phyloP scores from a whole-genome alignment of 148 eudicot genomes.

The Cornus florida region DNA sequence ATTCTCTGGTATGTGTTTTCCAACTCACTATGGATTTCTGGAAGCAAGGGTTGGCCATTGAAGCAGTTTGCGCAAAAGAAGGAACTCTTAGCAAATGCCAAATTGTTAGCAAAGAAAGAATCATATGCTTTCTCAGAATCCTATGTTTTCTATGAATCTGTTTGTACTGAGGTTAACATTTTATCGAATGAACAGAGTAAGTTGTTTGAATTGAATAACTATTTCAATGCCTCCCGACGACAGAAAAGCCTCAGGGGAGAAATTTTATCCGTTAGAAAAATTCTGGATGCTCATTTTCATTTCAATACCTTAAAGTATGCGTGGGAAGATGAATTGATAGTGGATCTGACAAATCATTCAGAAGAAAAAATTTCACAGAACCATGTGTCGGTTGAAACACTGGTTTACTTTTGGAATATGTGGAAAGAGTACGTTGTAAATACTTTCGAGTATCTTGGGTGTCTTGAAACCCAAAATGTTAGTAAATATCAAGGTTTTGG shows the following conservation, averaged over 20 bases:
- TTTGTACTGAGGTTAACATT: no score
- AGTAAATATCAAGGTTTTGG: slow-evolving; percentile 29
- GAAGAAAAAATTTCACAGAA: slow-evolving; percentile 27
- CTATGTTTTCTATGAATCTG: no score
- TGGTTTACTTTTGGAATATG: slow-evolving; percentile 46
- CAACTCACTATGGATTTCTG: slow-evolving; percentile 40
- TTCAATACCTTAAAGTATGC: slow-evolving; percentile 32
- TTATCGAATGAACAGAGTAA: no score
- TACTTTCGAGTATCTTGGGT: slow-evolving; percentile 29
- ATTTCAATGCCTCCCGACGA: no score
- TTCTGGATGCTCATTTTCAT: slow-evolving; percentile 44
- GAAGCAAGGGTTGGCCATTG: slow-evolving; percentile 58
- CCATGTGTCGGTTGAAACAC: slow-evolving; percentile 35
- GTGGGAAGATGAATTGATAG: slow-evolving; percentile 24
- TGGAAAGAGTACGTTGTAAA: slow-evolving; percentile 34
- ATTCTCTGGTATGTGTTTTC: slow-evolving; percentile 39
- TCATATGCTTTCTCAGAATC: no score
- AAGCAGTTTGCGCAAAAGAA: slow-evolving; percentile 50
- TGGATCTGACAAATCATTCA: slow-evolving; percentile 15
- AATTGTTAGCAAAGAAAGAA: no score
- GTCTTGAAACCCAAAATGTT: slow-evolving; percentile 18
- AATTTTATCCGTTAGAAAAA: no score
- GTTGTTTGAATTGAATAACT: no score
- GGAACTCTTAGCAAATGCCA: no score
- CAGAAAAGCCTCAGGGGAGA: no score